Evolutionary conservation across 768 basidiomycete species (phyloP).

Genomic region (Psilocybe cyanescens): DNA sequence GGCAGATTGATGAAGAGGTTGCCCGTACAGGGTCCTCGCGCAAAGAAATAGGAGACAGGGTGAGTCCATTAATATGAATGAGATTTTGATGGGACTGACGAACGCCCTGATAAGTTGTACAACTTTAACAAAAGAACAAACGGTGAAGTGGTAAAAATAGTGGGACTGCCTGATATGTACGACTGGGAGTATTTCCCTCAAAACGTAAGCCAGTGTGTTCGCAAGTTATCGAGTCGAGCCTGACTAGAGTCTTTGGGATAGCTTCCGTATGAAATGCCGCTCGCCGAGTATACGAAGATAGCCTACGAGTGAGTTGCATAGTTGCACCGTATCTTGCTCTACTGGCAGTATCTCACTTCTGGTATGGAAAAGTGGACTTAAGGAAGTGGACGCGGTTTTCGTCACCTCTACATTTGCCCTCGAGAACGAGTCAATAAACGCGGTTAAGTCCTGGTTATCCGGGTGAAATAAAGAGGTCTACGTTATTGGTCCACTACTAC

Average conservation of each 20-base stretch:
- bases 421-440: conserved; percentile 6
- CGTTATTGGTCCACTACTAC: conserved; percentile 15
- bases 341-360: neutral
- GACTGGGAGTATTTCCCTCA: conserved; percentile 20
- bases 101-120: neutral
- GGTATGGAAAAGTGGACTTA: conserved; percentile 1
- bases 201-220: conserved; percentile 4
- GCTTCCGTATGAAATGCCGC: neutral
- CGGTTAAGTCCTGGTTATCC: conserved; percentile 11
- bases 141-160: neutral
- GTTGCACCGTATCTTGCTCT: neutral
- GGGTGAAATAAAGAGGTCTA: conserved; percentile 2
- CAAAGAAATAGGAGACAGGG: neutral
- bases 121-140: neutral
- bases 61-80: neutral
- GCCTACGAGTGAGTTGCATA: conserved; percentile 4
- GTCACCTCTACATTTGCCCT: neutral
- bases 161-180: conserved; percentile 16
- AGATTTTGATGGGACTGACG: neutral
- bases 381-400: conserved; percentile 10
- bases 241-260: neutral
- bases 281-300: neutral
- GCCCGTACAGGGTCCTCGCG: neutral
- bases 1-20: neutral
- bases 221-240: neutral